Conservation (phyloP, 1,284 basidiomycete genomes). For the Pseudozyma pruni region DNA sequence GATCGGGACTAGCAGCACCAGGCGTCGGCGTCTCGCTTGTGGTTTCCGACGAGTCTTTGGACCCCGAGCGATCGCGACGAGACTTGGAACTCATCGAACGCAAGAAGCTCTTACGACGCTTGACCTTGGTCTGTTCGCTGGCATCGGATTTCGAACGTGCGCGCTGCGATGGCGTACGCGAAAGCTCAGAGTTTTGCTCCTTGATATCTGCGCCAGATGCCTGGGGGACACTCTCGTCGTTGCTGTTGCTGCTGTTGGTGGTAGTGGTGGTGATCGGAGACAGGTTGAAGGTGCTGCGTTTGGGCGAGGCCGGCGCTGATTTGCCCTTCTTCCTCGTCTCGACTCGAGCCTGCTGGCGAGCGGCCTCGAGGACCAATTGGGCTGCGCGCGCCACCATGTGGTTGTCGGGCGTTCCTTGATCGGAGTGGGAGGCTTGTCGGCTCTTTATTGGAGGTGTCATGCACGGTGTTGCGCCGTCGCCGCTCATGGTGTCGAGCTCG, state of each 20-base stretch:
- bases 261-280: conserved; percentile 24
- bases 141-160: conserved; percentile 50
- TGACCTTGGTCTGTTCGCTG: conserved; percentile 17
- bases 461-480: conserved; percentile 14
- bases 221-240: conserved; percentile 2
- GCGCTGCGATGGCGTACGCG: conserved; percentile 26
- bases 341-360: conserved; percentile 44
- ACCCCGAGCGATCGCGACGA: conserved; percentile 14
- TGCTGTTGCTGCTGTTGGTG: neutral
- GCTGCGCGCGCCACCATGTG: conserved; percentile 50
- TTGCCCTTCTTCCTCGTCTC: conserved; percentile 42
- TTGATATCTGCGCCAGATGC: neutral
- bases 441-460: conserved; percentile 25
- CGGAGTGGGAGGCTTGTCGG: conserved; percentile 17
- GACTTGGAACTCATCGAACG: conserved; percentile 26
- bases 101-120: conserved; percentile 42
- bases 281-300: conserved; percentile 19
- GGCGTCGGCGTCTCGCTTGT: conserved; percentile 24
- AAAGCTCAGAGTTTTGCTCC: conserved; percentile 2
- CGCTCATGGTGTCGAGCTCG: conserved; percentile 5
- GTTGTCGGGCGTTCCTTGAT: conserved; percentile 26
- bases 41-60: conserved; percentile 1
- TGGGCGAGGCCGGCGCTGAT: conserved; percentile 45
- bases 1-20: conserved; percentile 11
- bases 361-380: conserved; percentile 51